These are phyloP conservation scores for Irpex sp. DNA, from an alignment of 1,284 basidiomycete species.

Conservation along the genomic window DNA sequence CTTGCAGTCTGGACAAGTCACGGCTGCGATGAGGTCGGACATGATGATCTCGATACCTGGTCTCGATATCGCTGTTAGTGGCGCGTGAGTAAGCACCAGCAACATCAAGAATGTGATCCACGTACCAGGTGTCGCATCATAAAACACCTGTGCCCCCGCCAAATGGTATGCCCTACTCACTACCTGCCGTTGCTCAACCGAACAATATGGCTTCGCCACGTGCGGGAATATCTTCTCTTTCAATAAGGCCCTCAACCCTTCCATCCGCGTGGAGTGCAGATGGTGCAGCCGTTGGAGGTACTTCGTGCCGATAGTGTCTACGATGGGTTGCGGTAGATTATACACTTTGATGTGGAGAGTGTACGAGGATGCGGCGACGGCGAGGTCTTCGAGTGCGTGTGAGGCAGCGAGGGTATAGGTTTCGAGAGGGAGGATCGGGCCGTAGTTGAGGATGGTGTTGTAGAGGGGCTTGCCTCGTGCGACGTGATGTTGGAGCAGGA, in stretches of 20 bases:
- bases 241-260: constrained; percentile 33
- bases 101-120: no score
- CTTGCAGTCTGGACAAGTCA: background rate
- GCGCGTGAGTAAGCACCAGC: no score
- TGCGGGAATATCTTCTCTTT: constrained; percentile 31
- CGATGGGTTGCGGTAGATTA: constrained; percentile 31
- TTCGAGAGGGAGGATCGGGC: constrained; percentile 27
- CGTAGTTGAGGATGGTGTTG: constrained; percentile 27
- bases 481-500: constrained; percentile 19
- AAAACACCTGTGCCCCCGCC: background rate
- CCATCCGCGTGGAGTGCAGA: constrained; percentile 34
- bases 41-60: background rate
- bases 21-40: background rate
- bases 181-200: constrained; percentile 25
- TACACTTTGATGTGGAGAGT: constrained; percentile 31
- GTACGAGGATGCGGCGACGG: constrained; percentile 31
- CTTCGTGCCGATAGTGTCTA: constrained; percentile 32
- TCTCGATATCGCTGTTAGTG: background rate
- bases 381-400: constrained; percentile 31
- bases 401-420: constrained; percentile 34
- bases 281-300: constrained; percentile 39
- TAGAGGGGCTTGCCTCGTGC: constrained; percentile 24
- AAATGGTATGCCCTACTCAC: constrained; percentile 14
- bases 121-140: background rate
- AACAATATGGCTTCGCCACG: constrained; percentile 24